phyloP scores from a whole-genome alignment of 1,284 basidiomycete species.

The Ganoderma leucocontextum region DNA sequence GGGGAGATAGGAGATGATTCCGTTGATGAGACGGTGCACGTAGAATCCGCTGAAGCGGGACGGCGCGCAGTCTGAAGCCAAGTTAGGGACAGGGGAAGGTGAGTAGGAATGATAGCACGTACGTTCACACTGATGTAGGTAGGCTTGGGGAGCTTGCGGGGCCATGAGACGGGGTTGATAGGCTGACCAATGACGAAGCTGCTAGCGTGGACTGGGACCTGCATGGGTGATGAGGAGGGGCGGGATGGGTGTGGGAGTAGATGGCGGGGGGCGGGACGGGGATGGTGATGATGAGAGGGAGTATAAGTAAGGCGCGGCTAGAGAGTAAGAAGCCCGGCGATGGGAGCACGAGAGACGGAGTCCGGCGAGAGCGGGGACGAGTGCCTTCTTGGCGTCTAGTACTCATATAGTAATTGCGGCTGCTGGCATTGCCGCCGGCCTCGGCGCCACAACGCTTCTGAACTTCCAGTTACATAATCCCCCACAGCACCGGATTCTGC shows the following conservation, averaged over 20 bases:
- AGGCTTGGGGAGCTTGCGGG: slow-evolving; percentile 32
- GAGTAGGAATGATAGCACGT: slow-evolving; percentile 2
- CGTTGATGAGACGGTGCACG: slow-evolving; percentile 31
- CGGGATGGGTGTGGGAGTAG: slow-evolving; percentile 3
- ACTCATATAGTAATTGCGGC: slow-evolving; percentile 29
- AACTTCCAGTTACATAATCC: slow-evolving; percentile 30
- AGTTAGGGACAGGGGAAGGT: background rate
- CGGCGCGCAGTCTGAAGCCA: slow-evolving; percentile 27
- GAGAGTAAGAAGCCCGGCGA: slow-evolving; percentile 24
- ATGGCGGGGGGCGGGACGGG: slow-evolving; percentile 4
- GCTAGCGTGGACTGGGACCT: slow-evolving; percentile 31
- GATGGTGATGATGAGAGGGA: slow-evolving; percentile 13
- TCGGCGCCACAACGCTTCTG: slow-evolving; percentile 34
- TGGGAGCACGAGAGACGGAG: slow-evolving; percentile 26
- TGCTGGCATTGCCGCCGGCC: slow-evolving; percentile 26
- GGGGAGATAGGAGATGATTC: slow-evolving; percentile 24
- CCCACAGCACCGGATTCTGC: slow-evolving; percentile 32
- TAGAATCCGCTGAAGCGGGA: slow-evolving; percentile 30
- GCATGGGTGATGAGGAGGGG: slow-evolving; percentile 21
- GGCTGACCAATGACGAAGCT: slow-evolving; percentile 37
- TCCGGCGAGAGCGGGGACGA: slow-evolving; percentile 31
- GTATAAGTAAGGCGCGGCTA: slow-evolving; percentile 27
- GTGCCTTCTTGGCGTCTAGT: slow-evolving; percentile 19
- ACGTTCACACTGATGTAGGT: slow-evolving; percentile 31
- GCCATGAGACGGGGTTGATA: slow-evolving; percentile 30